Conservation (phyloP, 495 filamentous ascomycete genomes). For the Talaromyces borbonicus region DNA sequence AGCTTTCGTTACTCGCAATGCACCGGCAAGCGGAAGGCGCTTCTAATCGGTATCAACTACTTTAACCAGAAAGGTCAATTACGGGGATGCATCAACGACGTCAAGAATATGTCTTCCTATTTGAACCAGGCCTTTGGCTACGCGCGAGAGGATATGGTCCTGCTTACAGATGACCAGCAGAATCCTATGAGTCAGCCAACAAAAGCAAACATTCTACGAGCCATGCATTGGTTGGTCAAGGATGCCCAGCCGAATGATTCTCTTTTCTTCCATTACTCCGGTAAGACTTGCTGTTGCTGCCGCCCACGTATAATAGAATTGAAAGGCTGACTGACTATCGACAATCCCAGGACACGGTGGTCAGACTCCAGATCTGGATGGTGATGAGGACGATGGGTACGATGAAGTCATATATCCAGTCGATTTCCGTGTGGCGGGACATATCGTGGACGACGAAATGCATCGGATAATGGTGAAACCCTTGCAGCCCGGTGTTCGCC, state of each 20-base stretch:
- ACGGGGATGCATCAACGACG: conserved; percentile 94
- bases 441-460: conserved; percentile 98
- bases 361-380: conserved; percentile 89
- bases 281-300: conserved; percentile 27
- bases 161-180: conserved; percentile 94
- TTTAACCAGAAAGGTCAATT: conserved; percentile 89
- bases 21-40: conserved; percentile 81
- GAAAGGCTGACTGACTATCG: neutral
- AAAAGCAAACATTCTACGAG: conserved; percentile 88
- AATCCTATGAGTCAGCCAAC: conserved; percentile 96
- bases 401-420: conserved; percentile 98
- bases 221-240: conserved; percentile 98
- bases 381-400: conserved; percentile 90
- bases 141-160: conserved; percentile 97
- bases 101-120: conserved; percentile 94
- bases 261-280: conserved; percentile 97
- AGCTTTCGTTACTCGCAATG: conserved; percentile 88
- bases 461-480: conserved; percentile 91
- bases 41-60: conserved; percentile 97
- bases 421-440: conserved; percentile 81
- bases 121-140: conserved; percentile 89
- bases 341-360: conserved; percentile 70
- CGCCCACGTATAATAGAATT: neutral
- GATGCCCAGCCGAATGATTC: conserved; percentile 91
- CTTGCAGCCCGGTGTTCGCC: conserved; percentile 70